phyloP scores from a whole-genome alignment of 176 grass and related monocot species.

The Avena eriantha region DNA sequence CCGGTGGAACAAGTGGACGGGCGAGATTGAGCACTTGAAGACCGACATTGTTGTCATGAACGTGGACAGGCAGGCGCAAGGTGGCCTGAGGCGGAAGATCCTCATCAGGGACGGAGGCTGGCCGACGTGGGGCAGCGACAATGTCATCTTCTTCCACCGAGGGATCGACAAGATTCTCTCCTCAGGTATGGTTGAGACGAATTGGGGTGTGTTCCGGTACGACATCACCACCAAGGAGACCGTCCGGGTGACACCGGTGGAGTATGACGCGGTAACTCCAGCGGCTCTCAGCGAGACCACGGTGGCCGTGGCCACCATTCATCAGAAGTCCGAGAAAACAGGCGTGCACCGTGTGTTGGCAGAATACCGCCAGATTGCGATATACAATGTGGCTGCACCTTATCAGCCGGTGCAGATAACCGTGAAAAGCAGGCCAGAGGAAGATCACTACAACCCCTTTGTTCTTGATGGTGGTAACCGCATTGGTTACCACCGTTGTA shows the following conservation, averaged over 20 bases:
- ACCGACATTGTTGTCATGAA: constrained; percentile 52
- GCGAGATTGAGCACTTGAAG: constrained; percentile 46
- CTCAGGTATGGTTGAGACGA: not conserved
- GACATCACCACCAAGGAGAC: not conserved
- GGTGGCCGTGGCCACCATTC: constrained; percentile 48
- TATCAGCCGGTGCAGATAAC: not conserved
- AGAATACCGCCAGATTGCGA: constrained; percentile 51
- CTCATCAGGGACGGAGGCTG: constrained; percentile 41
- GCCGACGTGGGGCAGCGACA: constrained; percentile 53
- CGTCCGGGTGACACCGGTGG: not conserved
- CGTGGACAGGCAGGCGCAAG: not conserved
- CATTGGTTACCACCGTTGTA: constrained; percentile 36
- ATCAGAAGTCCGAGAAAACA: not conserved
- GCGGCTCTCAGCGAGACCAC: constrained; percentile 40
- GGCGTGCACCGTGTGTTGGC: not conserved
- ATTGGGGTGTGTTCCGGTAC: constrained; percentile 36
- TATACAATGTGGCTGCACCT: not conserved
- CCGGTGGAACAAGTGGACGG: constrained; percentile 10
- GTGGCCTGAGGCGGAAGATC: not conserved
- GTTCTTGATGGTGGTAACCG: constrained; percentile 28
- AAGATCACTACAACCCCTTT: constrained; percentile 54
- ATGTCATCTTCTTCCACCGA: constrained; percentile 52
- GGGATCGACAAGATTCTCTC: not conserved
- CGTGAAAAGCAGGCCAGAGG: not conserved
- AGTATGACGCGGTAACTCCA: constrained; percentile 40